Evolutionary conservation across 2,329 filamentous ascomycete species (phyloP).

Genomic region (Teratosphaeriaceae sp.): DNA sequence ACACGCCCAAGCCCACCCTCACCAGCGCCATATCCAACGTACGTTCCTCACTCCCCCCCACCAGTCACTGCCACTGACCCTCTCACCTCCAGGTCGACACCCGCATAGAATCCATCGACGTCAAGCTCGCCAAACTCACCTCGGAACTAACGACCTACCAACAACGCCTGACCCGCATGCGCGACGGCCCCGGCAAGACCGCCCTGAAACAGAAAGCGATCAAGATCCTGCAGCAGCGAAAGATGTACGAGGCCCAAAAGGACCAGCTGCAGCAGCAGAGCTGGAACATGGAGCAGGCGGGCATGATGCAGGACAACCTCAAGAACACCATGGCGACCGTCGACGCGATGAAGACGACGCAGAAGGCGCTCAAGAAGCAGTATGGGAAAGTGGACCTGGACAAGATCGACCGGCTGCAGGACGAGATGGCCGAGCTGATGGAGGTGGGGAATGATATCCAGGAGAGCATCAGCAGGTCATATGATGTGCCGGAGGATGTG

Average conservation of each 20-base stretch:
- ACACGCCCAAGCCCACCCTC: conserved; percentile 84
- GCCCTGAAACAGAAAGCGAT: conserved; percentile 92
- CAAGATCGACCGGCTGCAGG: conserved; percentile 95
- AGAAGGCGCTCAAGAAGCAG: conserved; percentile 85
- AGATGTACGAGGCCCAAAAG: conserved; percentile 88
- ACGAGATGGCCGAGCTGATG: conserved; percentile 98
- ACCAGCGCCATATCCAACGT: conserved; percentile 76
- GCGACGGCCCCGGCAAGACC: conserved; percentile 87
- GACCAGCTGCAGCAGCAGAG: conserved; percentile 91
- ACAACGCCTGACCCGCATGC: conserved; percentile 81
- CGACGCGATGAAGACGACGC: conserved; percentile 94
- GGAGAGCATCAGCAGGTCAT: conserved; percentile 82
- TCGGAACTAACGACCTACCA: conserved; percentile 86
- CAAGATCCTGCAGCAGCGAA: conserved; percentile 86
- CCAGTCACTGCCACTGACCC: too few relatives aligned
- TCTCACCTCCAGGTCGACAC: conserved; percentile 58
- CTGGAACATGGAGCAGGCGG: conserved; percentile 99
- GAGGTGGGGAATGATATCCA: conserved; percentile 98
- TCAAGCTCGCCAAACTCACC: conserved; percentile 88
- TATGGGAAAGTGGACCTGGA: conserved; percentile 97
- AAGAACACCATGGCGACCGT: conserved; percentile 99
- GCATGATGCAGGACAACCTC: conserved; percentile 97
- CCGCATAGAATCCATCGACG: conserved; percentile 79
- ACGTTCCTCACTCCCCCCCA: too few relatives aligned
- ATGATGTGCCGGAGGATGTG: conserved; percentile 94